Evolutionary conservation across 257 asterid genomes (phyloP), one percentile per base, ranked within the genome.

Genomic region (Przewalskia tangutica): DNA sequence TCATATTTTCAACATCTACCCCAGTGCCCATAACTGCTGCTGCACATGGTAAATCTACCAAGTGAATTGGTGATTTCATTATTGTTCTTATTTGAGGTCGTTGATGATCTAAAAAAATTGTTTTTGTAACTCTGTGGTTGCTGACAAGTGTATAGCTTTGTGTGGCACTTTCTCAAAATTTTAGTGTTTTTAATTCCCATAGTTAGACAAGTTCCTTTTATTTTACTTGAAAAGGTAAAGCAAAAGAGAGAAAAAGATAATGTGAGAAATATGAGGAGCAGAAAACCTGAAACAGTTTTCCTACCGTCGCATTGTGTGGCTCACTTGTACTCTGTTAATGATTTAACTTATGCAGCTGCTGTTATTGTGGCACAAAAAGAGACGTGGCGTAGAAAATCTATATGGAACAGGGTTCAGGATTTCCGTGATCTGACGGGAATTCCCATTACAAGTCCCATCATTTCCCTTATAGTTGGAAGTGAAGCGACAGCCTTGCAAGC

Each of bases 21-120:
- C 98, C 99, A 2, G 97, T 96, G 83, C 99, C 99, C 32, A 80
- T 96, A 84, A 92, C 82, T 88, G 99, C 99, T 81, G 99, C 99
- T 71, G 97, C 99, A 83, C 91, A 88, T 81, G 99, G 99, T 96
- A 82, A 80, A 50, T 50, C 48, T 46, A 46, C 78, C 46, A 20
- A 73, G 62, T 73, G 34, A 60, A 50, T 23, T 6, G 55, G 60
- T 46, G 20, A 48, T 73, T 73, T 73, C 59, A 13, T 48, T 14
- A 73, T 48, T 73, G 62, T 23, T 48, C 53, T 73, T 12, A 13
- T 50, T 6, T 56, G 27, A n/a, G 27, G 60, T 55, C 18, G 5
- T 55, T 5, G 60, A 16, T 55, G 18, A 55, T 12, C 18, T 13
- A 6, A 16, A 55, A 55, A 16, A 16, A 27, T 27, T 5, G 60